phyloP scores from a whole-genome alignment of 2,329 filamentous ascomycete species.

The Fusarium sp. region DNA sequence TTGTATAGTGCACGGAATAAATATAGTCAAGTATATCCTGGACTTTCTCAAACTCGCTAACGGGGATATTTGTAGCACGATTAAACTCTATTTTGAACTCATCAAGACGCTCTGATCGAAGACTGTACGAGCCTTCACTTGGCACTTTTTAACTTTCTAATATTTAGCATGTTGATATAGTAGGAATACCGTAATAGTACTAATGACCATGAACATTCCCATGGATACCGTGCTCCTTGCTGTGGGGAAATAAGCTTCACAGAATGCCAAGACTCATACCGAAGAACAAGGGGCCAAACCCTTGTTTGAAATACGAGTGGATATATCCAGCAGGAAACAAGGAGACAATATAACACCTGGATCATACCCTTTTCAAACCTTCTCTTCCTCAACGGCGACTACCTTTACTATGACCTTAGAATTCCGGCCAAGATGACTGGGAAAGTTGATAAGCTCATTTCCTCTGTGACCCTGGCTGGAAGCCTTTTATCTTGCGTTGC shows the following conservation, averaged over 20 bases:
- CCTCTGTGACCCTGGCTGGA: conserved; percentile 41
- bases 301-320: conserved; percentile 15
- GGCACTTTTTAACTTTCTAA: background rate
- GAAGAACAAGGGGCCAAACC: conserved; percentile 9
- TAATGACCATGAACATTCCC: background rate
- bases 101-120: background rate
- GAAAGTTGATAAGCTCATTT: conserved; percentile 33
- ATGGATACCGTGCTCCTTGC: too few species aligned
- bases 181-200: background rate
- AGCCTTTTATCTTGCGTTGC: conserved; percentile 38
- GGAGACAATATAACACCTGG: background rate
- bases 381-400: background rate
- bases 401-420: conserved; percentile 5
- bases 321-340: background rate
- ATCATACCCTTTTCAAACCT: background rate
- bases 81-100: conserved; percentile 29
- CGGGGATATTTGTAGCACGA: conserved; percentile 11
- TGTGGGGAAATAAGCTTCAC: background rate
- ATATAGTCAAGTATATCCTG: conserved; percentile 2
- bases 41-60: conserved; percentile 33
- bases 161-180: background rate
- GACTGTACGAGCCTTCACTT: background rate
- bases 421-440: conserved; percentile 18
- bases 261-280: conserved; percentile 5
- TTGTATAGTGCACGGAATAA: conserved; percentile 3